Conservation (phyloP, 306 rosid species). For the Glycine latifolia region DNA sequence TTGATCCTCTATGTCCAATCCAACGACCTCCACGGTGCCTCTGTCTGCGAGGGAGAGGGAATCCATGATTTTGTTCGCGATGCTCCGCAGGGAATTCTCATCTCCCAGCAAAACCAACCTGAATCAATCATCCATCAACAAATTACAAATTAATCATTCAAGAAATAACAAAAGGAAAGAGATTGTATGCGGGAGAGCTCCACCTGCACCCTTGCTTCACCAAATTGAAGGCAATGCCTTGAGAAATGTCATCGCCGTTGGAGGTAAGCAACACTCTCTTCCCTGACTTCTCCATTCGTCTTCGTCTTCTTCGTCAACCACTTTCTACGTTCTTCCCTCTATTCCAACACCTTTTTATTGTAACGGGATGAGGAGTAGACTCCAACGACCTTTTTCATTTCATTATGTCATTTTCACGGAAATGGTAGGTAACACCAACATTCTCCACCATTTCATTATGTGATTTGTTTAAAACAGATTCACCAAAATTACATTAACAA, state of each 20-base stretch:
- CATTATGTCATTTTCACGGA: too few species aligned
- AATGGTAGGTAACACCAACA: too few species aligned
- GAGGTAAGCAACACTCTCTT: constrained; percentile 77
- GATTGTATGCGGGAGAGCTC: too few species aligned
- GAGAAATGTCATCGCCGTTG: constrained; percentile 72
- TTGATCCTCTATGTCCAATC: constrained; percentile 67
- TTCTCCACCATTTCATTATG: too few species aligned
- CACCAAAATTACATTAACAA: too few species aligned
- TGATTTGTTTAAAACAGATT: too few species aligned
- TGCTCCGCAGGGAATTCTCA: constrained; percentile 47
- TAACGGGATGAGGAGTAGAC: not conserved
- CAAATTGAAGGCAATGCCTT: constrained; percentile 67
- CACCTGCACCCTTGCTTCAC: constrained; percentile 92
- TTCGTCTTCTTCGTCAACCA: too few species aligned
- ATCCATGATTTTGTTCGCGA: constrained; percentile 49
- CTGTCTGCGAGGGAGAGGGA: constrained; percentile 42
- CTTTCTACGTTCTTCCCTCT: not conserved
- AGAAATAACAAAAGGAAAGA: not conserved
- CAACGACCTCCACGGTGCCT: constrained; percentile 61
- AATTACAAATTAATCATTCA: not conserved
- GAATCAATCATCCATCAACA: not conserved
- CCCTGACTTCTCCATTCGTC: constrained; percentile 42
- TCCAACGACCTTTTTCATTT: not conserved
- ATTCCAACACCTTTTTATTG: too few species aligned
- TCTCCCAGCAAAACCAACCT: constrained; percentile 89